Evolutionary conservation across 2,329 filamentous ascomycete species (phyloP).

Genomic region (Fusarium zealandicum): DNA sequence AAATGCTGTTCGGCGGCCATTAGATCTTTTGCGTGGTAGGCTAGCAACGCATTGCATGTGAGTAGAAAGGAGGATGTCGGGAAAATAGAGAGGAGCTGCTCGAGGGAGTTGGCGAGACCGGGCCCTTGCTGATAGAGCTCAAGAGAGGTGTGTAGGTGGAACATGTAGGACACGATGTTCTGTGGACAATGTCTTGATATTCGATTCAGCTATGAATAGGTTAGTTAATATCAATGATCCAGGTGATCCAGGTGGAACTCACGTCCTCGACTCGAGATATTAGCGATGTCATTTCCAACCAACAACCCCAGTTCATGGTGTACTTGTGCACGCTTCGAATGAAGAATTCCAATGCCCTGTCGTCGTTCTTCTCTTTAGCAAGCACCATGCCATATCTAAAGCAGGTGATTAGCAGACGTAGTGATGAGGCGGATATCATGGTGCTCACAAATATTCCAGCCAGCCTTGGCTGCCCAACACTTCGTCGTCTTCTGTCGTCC

Average conservation of each 20-base stretch:
- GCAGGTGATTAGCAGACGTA: slow-evolving; percentile 1
- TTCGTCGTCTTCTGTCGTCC: slow-evolving; percentile 64
- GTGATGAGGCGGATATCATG: not conserved
- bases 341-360: slow-evolving; percentile 84
- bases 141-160: slow-evolving; percentile 88
- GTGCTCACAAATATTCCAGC: slow-evolving; percentile 77
- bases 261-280: slow-evolving; percentile 84
- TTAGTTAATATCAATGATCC: slow-evolving; percentile 32
- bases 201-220: slow-evolving; percentile 66
- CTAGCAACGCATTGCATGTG: slow-evolving; percentile 85
- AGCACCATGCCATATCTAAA: slow-evolving; percentile 84
- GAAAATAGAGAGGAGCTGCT: slow-evolving; percentile 83
- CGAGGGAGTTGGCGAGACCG: slow-evolving; percentile 75
- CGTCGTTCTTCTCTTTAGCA: slow-evolving; percentile 88
- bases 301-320: slow-evolving; percentile 96
- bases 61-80: slow-evolving; percentile 88
- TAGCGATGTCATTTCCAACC: slow-evolving; percentile 88
- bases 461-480: slow-evolving; percentile 80
- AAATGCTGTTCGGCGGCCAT: slow-evolving; percentile 72
- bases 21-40: slow-evolving; percentile 89
- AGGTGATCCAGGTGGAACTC: slow-evolving; percentile 45
- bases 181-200: slow-evolving; percentile 78
- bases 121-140: slow-evolving; percentile 89
- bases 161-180: slow-evolving; percentile 93
- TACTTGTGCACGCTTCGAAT: slow-evolving; percentile 86